Evolutionary conservation across 208 protist genomes (phyloP).

Genomic region (Leishmania turanica): DNA sequence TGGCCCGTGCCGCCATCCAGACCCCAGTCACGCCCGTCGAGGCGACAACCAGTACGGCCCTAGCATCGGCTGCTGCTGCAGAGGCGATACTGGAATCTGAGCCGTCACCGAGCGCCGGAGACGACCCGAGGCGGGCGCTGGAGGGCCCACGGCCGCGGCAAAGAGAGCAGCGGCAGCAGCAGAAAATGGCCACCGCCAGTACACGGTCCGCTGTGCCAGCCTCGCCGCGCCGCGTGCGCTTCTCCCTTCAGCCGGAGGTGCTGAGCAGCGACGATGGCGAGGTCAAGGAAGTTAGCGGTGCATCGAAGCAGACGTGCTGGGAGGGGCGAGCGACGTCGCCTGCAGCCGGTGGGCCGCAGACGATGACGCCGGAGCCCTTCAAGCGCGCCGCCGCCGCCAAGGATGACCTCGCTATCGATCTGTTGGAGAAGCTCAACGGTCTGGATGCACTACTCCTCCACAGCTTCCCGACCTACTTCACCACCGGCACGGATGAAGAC

Average conservation of each 20-base stretch:
- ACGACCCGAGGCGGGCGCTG: not conserved
- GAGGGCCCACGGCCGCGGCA: not conserved
- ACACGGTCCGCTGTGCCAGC: not conserved
- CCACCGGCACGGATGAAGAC: conserved; percentile 25
- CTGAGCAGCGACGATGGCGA: not conserved
- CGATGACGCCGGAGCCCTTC: not conserved
- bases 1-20: not conserved
- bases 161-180: not conserved
- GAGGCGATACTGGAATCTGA: not conserved
- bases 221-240: conserved; percentile 12
- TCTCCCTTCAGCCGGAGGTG: conserved; percentile 14
- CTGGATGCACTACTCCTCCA: conserved; percentile 43
- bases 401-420: not conserved
- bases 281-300: not conserved
- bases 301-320: not conserved
- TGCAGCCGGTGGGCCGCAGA: not conserved
- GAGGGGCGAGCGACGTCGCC: not conserved
- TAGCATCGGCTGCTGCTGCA: not conserved
- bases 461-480: conserved; percentile 41
- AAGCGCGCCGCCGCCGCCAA: not conserved
- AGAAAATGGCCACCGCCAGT: too few species aligned
- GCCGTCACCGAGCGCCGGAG: not conserved
- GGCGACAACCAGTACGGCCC: not conserved
- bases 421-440: conserved; percentile 41
- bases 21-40: not conserved